Percentiles rank a stretch among this genome's conserved stretches.
Evolutionary conservation across 805 yeast species (phyloP).

Genomic region (Metschnikowia bowlesiae): DNA sequence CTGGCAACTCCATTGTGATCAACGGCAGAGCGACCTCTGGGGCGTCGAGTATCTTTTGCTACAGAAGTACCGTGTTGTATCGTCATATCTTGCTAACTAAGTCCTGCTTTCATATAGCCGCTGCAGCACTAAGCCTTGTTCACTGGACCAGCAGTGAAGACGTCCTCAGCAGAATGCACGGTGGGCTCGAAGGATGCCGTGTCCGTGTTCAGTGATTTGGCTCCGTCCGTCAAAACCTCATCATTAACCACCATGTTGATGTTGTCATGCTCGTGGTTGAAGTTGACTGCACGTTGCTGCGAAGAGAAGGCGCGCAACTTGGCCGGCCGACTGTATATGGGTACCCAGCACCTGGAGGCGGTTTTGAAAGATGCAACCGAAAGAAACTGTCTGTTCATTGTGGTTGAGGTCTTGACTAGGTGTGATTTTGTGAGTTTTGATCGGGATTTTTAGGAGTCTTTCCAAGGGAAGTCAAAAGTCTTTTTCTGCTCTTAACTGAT

Average conservation of each 20-base stretch:
- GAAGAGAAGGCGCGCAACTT: constrained; percentile 32
- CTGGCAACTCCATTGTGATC: too few species aligned
- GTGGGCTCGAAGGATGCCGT: constrained; percentile 33
- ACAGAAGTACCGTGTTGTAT: too few species aligned
- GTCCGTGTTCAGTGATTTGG: constrained; percentile 1
- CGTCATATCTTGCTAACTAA: not conserved
- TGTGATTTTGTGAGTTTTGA: too few species aligned
- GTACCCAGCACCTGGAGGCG: constrained; percentile 42
- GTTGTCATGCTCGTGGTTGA: constrained; percentile 27
- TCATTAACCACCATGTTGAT: constrained; percentile 34
- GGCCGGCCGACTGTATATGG: constrained; percentile 11
- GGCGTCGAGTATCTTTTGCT: too few species aligned
- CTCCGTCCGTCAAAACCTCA: constrained; percentile 20
- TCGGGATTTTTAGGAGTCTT: too few species aligned
- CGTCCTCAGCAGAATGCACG: constrained; percentile 38
- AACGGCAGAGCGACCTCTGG: too few species aligned
- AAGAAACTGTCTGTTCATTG: constrained; percentile 28
- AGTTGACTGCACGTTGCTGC: constrained; percentile 31
- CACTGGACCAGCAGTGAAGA: constrained; percentile 43
- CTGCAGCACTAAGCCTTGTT: constrained; percentile 18
- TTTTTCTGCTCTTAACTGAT: too few species aligned
- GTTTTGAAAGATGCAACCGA: constrained; percentile 36
- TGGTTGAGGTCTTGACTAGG: not conserved
- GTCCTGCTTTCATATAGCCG: too few species aligned
- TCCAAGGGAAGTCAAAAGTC: too few species aligned